A percentile compares a stretch with the other conserved stretches of the same genome.
Conservation (phyloP, 177 flowering plant species). For the Telopea speciosissima region DNA sequence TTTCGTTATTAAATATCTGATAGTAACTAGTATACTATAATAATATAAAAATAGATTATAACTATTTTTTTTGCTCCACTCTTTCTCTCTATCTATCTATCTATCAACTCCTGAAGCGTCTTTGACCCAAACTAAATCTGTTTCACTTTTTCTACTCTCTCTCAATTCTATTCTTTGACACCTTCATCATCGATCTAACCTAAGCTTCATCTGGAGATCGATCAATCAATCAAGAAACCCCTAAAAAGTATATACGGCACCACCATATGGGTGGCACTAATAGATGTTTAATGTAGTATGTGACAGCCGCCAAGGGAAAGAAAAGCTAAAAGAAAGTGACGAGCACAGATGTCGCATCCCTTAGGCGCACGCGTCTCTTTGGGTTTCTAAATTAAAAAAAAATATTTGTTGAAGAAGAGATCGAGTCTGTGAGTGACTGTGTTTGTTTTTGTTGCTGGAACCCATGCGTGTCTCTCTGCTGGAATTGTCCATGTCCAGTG, state of each 20-base stretch:
- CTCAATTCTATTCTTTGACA: constrained; percentile 2
- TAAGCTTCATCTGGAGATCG: neutral
- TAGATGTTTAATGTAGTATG: neutral
- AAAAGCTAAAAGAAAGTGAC: constrained; percentile 1
- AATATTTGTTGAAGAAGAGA: neutral
- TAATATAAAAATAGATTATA: neutral
- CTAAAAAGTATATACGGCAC: no score
- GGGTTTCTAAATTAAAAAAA: neutral
- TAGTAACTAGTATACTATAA: neutral
- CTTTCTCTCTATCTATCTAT: neutral
- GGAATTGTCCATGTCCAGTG: no score
- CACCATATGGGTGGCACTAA: no score
- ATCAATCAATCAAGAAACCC: no score
- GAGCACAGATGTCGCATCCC: constrained; percentile 2
- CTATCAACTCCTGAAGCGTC: neutral
- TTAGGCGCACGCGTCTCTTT: neutral
- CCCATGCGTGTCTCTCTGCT: no score
- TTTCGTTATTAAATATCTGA: no score
- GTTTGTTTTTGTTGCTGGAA: no score
- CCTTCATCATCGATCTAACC: neutral
- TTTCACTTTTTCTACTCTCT: neutral
- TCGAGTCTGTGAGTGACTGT: no score
- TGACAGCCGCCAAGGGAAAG: neutral
- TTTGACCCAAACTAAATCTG: constrained; percentile 7
- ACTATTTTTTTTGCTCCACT: neutral